phyloP scores from a whole-genome alignment of 495 filamentous ascomycete species.

The Cladorrhinum samala region DNA sequence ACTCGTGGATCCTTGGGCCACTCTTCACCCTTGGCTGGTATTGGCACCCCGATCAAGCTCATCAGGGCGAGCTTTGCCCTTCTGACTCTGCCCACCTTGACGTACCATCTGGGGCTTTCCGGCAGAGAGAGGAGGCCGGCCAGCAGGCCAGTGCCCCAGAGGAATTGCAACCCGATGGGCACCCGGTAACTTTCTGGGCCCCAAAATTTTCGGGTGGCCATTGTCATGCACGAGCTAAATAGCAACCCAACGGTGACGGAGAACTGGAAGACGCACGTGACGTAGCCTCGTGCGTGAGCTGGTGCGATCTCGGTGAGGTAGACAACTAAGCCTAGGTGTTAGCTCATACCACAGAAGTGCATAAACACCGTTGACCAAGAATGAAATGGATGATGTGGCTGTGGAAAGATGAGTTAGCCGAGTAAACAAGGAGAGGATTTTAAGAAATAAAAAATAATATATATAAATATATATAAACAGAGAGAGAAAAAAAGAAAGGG shows the following conservation, averaged over 20 bases:
- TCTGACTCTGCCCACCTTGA: conserved; percentile 64
- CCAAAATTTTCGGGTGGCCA: conserved; percentile 56
- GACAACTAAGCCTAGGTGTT: no score
- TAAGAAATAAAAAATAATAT: no score
- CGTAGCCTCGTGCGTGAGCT: conserved; percentile 69
- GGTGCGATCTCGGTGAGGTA: conserved; percentile 78
- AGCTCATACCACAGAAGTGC: no score
- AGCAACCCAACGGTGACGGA: conserved; percentile 79
- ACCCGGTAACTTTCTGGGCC: conserved; percentile 70
- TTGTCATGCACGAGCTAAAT: conserved; percentile 68
- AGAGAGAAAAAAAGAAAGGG: no score
- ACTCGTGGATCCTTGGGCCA: conserved; percentile 61
- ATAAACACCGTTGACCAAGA: no score
- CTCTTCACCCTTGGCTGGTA: conserved; percentile 5
- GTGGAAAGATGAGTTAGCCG: no score
- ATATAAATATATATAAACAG: no score
- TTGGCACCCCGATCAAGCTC: neutral
- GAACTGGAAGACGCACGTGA: conserved; percentile 74
- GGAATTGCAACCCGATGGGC: conserved; percentile 70
- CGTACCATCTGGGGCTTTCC: conserved; percentile 72
- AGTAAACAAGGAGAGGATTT: no score
- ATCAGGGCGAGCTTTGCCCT: conserved; percentile 53
- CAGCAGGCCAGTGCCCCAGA: conserved; percentile 68
- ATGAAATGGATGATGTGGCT: no score
- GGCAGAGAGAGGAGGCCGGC: conserved; percentile 65